Base-by-base conservation (phyloP, 139 green algal species). In the Tetraselmis chui region DNA sequence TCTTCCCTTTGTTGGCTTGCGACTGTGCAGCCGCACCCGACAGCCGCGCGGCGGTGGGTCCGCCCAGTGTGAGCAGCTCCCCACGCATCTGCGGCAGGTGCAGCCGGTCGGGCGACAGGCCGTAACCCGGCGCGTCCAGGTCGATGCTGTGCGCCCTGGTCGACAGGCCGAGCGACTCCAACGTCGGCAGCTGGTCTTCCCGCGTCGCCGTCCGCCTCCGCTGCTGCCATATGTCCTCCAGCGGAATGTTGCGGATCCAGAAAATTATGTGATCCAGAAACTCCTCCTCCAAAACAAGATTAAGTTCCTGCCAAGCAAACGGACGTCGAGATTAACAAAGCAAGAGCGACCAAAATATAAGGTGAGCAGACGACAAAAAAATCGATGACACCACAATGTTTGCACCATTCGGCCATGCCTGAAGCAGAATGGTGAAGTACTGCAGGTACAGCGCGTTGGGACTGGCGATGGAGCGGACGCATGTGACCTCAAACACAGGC, bases 231-330 rank as follows among this genome's bases (percentile, higher is more conserved):
- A 92, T 86, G 80, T 90, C 84, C 23, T 78, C 83, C 32, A 87
- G 32, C 2, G 85, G 85, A 32, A 89, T 80, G 30, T 81, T 32
- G 25, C 79, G 59, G 30, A 86, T n/a, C 83, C 88, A 80, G 1
- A 28, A 24, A 28, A 89, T 80, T 58, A 92, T 24, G 18, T 83
- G 23, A 28, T 93, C 89, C 76, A 91, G 28, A 0, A 93, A 88
- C 1, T 93, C 87, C 85, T 93, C 90, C 80, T 93, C 89, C 28
- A 93, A 25, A 5, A 84, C 59, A 67, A 93, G 30, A 77, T 93
- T 89, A 29, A 91, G 76, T 78, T 91, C 87, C 83, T 91, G 90
- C n/a, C n/a, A n/a, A n/a, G n/a, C n/a, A n/a, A n/a, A n/a, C n/a
- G n/a, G n/a, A n/a, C n/a, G n/a, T n/a, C n/a, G n/a, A n/a, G n/a